Evolutionary conservation across 768 basidiomycete species (phyloP), one percentile per base, ranked within the genome.

Genomic region (Antrodiella citrinella): DNA sequence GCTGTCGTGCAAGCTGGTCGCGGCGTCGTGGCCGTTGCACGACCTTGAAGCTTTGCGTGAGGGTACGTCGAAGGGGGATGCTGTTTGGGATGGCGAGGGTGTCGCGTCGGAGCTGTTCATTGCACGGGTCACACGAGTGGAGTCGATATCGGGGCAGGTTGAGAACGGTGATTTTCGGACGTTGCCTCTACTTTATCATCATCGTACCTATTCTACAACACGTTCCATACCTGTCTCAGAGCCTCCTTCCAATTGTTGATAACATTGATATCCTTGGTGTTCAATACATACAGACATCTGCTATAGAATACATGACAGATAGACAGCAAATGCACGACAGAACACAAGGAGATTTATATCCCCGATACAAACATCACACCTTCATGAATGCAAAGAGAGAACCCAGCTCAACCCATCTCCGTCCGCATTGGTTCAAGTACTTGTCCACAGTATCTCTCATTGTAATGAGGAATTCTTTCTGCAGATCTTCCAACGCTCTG

Each of bases 371-470:
- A 18, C 41, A 51, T 66, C 61, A 84, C 45, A 81, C 24, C 57
- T 78, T 85, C 81, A 94, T 85, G 61, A 82, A 86, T 24, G 86
- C 82, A 68, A 99, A 98, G 47, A 99, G 69, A 3, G 72, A 61
- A 30, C 73, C 71, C 57, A 99, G 74, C 57, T 90, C 82, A 15
- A 99, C 90, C 85, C 90, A 98, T 51, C 91, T 78, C 55, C 94
- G 74, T 30, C 90, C 94, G 65, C 85, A 92, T 62, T 83, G 80
- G 54, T 89, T 75, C n/a, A 97, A 74, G 62, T 96, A 90, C 61
- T 80, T 84, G 51, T 88, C 74, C 0, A 89, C 84, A 15, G 81
- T 80, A 0, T 59, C 64, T 0, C 65, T 64, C 68, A 97, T 74
- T 4, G 63, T 60, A 2, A 64, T 52, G 19, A 97, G 70, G 19